Evolutionary conservation across 371 early-diverging fungal species (phyloP), one percentile per base, ranked within the genome.

Genomic region (Circinella minor): DNA sequence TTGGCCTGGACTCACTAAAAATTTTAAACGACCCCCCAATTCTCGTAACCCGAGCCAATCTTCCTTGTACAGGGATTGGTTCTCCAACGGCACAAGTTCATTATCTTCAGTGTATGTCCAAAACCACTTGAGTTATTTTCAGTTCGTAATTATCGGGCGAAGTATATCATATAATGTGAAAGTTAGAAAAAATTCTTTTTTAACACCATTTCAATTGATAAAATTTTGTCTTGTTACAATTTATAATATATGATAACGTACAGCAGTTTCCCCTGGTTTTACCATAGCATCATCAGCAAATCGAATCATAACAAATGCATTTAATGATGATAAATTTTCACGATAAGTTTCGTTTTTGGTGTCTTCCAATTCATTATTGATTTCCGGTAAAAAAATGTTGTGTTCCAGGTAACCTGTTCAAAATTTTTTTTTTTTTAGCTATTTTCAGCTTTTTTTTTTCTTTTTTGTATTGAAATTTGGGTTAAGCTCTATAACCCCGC

Each of bases 341-440:
- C 76, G 76, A 69, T 95, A 96, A 0, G 76, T 84, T 27, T 55
- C 46, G 69, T 91, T 91, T 49, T 82, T 80, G 60, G 65, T 38
- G 27, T 27, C 57, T 39, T 11, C 18, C 37, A 68, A 68, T 73
- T 97, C 97, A 76, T 95, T 93, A 77, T 98, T 98, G 61, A 96
- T 78, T 62, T 91, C 88, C 0, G 98, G 93, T 27, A 98, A 79
- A 69, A 96, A 98, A 43, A 92, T 86, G 73, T 89, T 95, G 67
- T 79, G 76, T 59, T 86, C 71, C 59, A 93, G 67, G 75, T 98
- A 98, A n/a, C 72, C 83, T 81, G 51, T 65, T 36, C 51, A 4
- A 14, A 51, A 51, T 51, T 14, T n/a, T 49, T 15, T 49, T 49
- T 49, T n/a, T n/a, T 27, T 1, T 27, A 27, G 27, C 2, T 27